These are phyloP conservation scores for Exophiala phaeomuriformis DNA, from an alignment of 2,329 filamentous ascomycete species.

Conservation along the genomic window DNA sequence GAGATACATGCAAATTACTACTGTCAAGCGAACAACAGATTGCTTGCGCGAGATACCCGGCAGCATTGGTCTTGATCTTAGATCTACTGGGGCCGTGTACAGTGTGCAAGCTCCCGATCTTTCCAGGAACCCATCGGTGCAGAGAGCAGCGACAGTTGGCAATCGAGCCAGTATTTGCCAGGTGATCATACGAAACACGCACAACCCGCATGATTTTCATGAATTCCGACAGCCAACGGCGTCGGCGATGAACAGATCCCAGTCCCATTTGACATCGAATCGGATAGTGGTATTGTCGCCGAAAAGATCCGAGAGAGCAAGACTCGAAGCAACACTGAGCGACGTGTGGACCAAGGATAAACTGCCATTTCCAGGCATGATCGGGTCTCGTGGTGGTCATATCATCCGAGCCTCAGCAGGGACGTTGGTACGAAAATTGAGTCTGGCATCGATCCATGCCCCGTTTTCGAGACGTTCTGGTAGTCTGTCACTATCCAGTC, in stretches of 20 bases:
- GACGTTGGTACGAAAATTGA: constrained; percentile 80
- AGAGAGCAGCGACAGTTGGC: constrained; percentile 67
- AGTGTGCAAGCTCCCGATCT: constrained; percentile 53
- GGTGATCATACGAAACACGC: constrained; percentile 81
- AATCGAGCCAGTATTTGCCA: constrained; percentile 62
- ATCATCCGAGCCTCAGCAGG: constrained; percentile 72
- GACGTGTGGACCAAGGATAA: constrained; percentile 80
- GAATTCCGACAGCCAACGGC: constrained; percentile 33
- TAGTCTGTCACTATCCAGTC: constrained; percentile 42
- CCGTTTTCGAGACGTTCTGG: constrained; percentile 67
- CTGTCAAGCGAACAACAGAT: constrained; percentile 3
- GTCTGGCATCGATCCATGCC: constrained; percentile 68
- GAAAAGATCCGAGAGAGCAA: constrained; percentile 64
- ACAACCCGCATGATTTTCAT: constrained; percentile 53
- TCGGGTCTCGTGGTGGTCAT: constrained; percentile 58
- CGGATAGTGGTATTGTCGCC: constrained; percentile 66
- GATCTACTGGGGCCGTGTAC: constrained; percentile 66
- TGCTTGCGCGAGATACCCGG: constrained; percentile 45
- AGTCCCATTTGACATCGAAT: constrained; percentile 66
- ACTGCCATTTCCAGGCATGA: constrained; percentile 78
- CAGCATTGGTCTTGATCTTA: constrained; percentile 62
- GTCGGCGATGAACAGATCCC: constrained; percentile 61
- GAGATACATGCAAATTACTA: constrained; percentile 49
- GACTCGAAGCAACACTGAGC: constrained; percentile 64
- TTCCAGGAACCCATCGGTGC: constrained; percentile 59